These are phyloP conservation scores for Lipomyces sp. DNA, from an alignment of 805 yeast species.

Conservation along the genomic window DNA sequence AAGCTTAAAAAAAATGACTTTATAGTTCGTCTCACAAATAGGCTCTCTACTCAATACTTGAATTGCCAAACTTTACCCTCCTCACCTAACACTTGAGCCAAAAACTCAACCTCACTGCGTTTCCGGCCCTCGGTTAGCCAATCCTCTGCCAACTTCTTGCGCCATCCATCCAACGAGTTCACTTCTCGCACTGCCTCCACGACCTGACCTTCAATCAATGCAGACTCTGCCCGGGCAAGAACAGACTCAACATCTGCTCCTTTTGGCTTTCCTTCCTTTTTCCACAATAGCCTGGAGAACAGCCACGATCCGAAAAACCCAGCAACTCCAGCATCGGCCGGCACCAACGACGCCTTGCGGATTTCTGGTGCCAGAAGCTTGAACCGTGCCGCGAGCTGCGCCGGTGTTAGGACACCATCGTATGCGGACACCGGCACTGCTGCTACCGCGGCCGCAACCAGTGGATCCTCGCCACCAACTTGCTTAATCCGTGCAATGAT, in stretches of 20 bases:
- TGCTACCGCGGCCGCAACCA: slow-evolving; percentile 55
- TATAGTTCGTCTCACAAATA: background rate
- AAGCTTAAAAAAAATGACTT: background rate
- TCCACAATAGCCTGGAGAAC: slow-evolving; percentile 74
- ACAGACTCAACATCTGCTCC: slow-evolving; percentile 89
- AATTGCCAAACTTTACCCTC: slow-evolving; percentile 45
- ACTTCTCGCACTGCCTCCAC: slow-evolving; percentile 92
- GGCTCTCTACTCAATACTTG: slow-evolving; percentile 10
- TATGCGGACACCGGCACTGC: slow-evolving; percentile 54
- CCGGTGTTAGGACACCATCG: slow-evolving; percentile 70
- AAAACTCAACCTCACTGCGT: slow-evolving; percentile 84
- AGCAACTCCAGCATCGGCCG: slow-evolving; percentile 93
- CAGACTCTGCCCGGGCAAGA: slow-evolving; percentile 80
- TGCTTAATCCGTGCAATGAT: slow-evolving; percentile 43
- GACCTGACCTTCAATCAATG: slow-evolving; percentile 74
- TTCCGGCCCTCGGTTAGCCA: slow-evolving; percentile 91
- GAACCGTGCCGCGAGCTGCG: slow-evolving; percentile 83
- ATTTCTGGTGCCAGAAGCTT: slow-evolving; percentile 79
- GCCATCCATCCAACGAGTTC: slow-evolving; percentile 88
- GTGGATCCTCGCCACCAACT: slow-evolving; percentile 54
- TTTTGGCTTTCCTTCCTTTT: slow-evolving; percentile 76
- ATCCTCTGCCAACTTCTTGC: slow-evolving; percentile 84
- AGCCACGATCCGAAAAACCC: slow-evolving; percentile 84
- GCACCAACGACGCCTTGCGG: slow-evolving; percentile 84
- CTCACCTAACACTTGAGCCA: slow-evolving; percentile 56